Conservation (phyloP, 1,139 yeast species). For the Candida sojae region DNA sequence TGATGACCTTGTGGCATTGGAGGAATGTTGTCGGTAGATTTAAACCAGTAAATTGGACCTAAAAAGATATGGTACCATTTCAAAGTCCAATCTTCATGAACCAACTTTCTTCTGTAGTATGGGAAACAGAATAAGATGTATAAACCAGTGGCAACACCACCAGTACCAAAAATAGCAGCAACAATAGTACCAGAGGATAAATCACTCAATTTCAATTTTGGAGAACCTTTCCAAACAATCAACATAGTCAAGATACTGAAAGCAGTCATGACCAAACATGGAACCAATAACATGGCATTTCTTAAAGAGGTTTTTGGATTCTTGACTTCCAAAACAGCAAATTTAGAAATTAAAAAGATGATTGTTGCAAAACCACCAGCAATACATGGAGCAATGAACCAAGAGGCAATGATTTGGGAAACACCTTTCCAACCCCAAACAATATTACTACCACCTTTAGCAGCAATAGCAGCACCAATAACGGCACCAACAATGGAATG, state of each 20-base stretch:
- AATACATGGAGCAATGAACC: slow-evolving; percentile 79
- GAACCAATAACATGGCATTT: slow-evolving; percentile 60
- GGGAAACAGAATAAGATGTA: slow-evolving; percentile 63
- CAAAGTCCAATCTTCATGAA: slow-evolving; percentile 69
- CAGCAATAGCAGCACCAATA: slow-evolving; percentile 76
- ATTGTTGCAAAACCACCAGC: slow-evolving; percentile 67
- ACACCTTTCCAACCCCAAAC: slow-evolving; percentile 81
- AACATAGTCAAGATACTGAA: slow-evolving; percentile 64
- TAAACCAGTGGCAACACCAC: slow-evolving; percentile 53
- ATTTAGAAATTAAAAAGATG: slow-evolving; percentile 62
- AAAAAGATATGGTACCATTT: slow-evolving; percentile 55
- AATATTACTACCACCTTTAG: slow-evolving; percentile 57
- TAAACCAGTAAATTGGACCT: slow-evolving; percentile 63
- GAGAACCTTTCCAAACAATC: slow-evolving; percentile 74
- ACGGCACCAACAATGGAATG: slow-evolving; percentile 80
- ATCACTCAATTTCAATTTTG: slow-evolving; percentile 56
- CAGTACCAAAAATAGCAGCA: slow-evolving; percentile 64
- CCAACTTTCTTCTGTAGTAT: slow-evolving; percentile 59
- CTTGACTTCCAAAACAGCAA: slow-evolving; percentile 60
- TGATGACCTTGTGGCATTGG: slow-evolving; percentile 64
- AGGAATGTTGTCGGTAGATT: slow-evolving; percentile 58
- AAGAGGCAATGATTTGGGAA: slow-evolving; percentile 72
- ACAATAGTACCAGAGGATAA: slow-evolving; percentile 52
- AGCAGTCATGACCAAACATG: slow-evolving; percentile 60
- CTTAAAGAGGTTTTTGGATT: slow-evolving; percentile 40